A percentile compares a stretch with the other conserved stretches of the same genome.
Conservation (phyloP, 2,329 filamentous ascomycete genomes). For the Trichoderma guizhouense region DNA sequence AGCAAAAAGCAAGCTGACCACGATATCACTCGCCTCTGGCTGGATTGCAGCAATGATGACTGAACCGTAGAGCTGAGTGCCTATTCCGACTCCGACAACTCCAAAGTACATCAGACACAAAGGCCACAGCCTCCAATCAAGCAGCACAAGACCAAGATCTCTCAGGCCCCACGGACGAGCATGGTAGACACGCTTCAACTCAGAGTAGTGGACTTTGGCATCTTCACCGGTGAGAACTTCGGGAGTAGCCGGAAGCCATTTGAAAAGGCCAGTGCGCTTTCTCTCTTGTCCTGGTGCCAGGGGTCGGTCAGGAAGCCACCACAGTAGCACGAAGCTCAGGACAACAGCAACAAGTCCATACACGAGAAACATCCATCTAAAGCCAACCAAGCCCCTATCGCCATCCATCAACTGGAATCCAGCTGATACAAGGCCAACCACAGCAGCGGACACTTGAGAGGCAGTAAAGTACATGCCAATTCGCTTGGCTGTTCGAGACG, state of each 20-base stretch:
- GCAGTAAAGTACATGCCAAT: constrained; percentile 90
- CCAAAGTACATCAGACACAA: constrained; percentile 90
- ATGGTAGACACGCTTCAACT: constrained; percentile 78
- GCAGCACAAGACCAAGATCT: constrained; percentile 67
- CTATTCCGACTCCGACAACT: constrained; percentile 88
- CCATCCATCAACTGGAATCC: constrained; percentile 93
- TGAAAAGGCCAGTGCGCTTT: constrained; percentile 49
- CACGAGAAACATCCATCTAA: constrained; percentile 89
- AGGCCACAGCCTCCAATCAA: constrained; percentile 88
- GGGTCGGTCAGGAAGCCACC: constrained; percentile 88
- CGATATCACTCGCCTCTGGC: constrained; percentile 65
- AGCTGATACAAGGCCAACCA: constrained; percentile 84
- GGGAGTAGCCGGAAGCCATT: constrained; percentile 64
- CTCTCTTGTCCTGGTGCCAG: constrained; percentile 65
- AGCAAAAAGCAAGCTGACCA: constrained; percentile 79
- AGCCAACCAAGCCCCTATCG: constrained; percentile 69
- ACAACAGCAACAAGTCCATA: constrained; percentile 74
- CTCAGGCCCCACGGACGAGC: constrained; percentile 66
- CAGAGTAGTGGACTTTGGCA: constrained; percentile 76
- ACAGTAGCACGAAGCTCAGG: constrained; percentile 70
- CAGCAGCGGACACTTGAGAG: constrained; percentile 81
- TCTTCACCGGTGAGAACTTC: constrained; percentile 76
- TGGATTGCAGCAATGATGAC: constrained; percentile 82
- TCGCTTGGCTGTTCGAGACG: constrained; percentile 78
- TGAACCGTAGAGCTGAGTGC: constrained; percentile 82